Base-by-base conservation (phyloP, 2,329 filamentous ascomycete species). In the Cadophora malorum region DNA sequence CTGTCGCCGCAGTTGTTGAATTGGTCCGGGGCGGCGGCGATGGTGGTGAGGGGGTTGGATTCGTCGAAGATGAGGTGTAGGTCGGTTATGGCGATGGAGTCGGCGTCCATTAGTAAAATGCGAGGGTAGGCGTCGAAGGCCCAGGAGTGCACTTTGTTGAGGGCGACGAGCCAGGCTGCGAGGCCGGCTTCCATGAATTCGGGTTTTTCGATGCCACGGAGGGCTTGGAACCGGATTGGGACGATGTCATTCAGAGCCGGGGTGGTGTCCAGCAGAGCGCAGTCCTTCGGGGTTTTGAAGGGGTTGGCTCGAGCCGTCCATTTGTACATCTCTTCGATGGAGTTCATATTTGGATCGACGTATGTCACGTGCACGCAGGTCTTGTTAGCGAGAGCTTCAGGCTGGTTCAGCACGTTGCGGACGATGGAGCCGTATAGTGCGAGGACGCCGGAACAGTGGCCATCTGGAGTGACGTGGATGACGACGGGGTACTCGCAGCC, bases 131-230 rank as follows among this genome's bases (percentile, higher is more conserved):
- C 38, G 58, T 68, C 66, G 16, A 68, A 65, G 23, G 47, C 63
- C 66, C 66, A 68, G 31, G 66, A 65, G 50, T 68, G 66, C 0
- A 68, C 63, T 45, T 68, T 68, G 41, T 68, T 68, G 6, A 68
- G 50, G 16, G 66, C 66, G 6, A 47, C 41, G n/a, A 65, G 63
- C 66, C 66, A 68, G 28, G 47, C 56, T 4, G 45, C 25, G 14
- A 60, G 38, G 28, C 33, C 35, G 21, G 62, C 66, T 41, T 64
- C 25, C 66, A 68, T 68, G 38, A 68, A 60, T 12, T 25, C n/a
- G 0, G 66, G 66, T 28, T 65, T 63, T 14, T 68, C 66, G 31
- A 68, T 68, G 10, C 23, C 28, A 2, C 31, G 31, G 3, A 68
- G 50, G 21, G 63, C 62, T 56, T 68, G 63, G 33, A 53, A 68